Conservation (phyloP, 495 filamentous ascomycete genomes). For the Arthonia radiata region DNA sequence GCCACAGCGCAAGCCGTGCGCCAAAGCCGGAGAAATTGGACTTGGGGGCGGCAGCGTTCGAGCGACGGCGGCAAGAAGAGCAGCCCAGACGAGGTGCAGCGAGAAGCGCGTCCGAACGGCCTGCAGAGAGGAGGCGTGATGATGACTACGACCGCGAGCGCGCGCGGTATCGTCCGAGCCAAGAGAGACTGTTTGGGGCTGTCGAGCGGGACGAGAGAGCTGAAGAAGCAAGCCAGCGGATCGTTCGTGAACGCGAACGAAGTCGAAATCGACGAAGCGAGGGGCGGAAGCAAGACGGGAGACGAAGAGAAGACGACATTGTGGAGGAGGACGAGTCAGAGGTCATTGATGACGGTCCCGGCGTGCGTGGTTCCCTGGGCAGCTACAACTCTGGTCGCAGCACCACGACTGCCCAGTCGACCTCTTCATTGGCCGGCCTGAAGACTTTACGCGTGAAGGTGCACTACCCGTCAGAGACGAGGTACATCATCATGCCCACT, state of each 20-base stretch:
- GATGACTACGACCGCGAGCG: too few relatives aligned
- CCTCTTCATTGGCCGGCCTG: too few relatives aligned
- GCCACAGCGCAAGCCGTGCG: slow-evolving; percentile 2
- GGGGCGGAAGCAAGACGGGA: slow-evolving; percentile 10
- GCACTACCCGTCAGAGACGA: slow-evolving; percentile 63
- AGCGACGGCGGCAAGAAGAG: slow-evolving; percentile 6
- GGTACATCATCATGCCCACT: slow-evolving; percentile 69
- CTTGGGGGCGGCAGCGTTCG: slow-evolving; percentile 16
- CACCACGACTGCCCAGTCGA: too few relatives aligned
- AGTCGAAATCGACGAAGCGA: slow-evolving; percentile 28
- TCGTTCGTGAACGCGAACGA: slow-evolving; percentile 48
- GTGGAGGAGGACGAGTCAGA: slow-evolving; percentile 34
- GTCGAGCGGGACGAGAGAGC: slow-evolving; percentile 1
- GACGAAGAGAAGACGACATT: slow-evolving; percentile 34
- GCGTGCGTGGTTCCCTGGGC: neutral
- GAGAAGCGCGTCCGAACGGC: slow-evolving; percentile 14
- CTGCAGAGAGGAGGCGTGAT: too few relatives aligned
- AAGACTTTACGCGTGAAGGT: slow-evolving; percentile 62
- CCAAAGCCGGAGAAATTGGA: slow-evolving; percentile 14
- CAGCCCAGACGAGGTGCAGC: slow-evolving; percentile 10
- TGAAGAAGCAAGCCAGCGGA: slow-evolving; percentile 23
- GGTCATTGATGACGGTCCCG: neutral
- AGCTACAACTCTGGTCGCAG: slow-evolving; percentile 12
- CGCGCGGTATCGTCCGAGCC: slow-evolving; percentile 6
- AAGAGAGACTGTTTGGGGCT: slow-evolving; percentile 1